phyloP scores from a whole-genome alignment of 805 yeast species.

The Hanseniaspora singularis region DNA sequence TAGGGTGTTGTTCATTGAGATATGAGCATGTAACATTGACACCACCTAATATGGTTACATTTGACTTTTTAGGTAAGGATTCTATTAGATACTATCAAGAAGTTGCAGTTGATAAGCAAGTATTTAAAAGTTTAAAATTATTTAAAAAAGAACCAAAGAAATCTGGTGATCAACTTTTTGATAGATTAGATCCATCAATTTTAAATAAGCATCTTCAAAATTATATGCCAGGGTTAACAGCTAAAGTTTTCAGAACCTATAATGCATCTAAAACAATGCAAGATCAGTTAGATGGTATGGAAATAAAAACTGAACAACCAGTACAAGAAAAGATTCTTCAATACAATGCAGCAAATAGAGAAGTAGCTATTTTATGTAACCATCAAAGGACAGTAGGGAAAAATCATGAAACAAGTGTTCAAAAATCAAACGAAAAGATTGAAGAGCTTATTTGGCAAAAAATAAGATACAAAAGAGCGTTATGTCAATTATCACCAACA shows the following conservation, averaged over 20 bases:
- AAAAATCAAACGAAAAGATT: slow-evolving; percentile 62
- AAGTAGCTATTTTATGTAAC: slow-evolving; percentile 91
- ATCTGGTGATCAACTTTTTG: slow-evolving; percentile 87
- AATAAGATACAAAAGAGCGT: slow-evolving; percentile 58
- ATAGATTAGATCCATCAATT: slow-evolving; percentile 70
- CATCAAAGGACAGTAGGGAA: slow-evolving; percentile 90
- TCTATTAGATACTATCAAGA: slow-evolving; percentile 85
- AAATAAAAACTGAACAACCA: slow-evolving; percentile 75
- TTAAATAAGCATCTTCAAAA: slow-evolving; percentile 78
- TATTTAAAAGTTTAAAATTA: slow-evolving; percentile 73
- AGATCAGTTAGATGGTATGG: slow-evolving; percentile 59
- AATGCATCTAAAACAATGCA: slow-evolving; percentile 97
- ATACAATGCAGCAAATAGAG: slow-evolving; percentile 89
- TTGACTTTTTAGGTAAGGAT: slow-evolving; percentile 93
- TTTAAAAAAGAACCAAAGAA: slow-evolving; percentile 82
- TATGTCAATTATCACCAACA: slow-evolving; percentile 50
- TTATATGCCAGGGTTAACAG: slow-evolving; percentile 87
- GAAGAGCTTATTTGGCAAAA: slow-evolving; percentile 79
- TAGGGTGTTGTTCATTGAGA: slow-evolving; percentile 90
- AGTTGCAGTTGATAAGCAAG: slow-evolving; percentile 85
- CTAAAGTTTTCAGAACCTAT: slow-evolving; percentile 93
- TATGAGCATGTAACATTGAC: slow-evolving; percentile 76
- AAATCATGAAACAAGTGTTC: slow-evolving; percentile 68
- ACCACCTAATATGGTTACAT: slow-evolving; percentile 75
- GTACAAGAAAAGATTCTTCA: slow-evolving; percentile 76